Evolutionary conservation across 2,329 filamentous ascomycete genomes (phyloP), one percentile per base, ranked within the genome.

Genomic region (Ophiocordyceps polyrhachis-furcata): DNA sequence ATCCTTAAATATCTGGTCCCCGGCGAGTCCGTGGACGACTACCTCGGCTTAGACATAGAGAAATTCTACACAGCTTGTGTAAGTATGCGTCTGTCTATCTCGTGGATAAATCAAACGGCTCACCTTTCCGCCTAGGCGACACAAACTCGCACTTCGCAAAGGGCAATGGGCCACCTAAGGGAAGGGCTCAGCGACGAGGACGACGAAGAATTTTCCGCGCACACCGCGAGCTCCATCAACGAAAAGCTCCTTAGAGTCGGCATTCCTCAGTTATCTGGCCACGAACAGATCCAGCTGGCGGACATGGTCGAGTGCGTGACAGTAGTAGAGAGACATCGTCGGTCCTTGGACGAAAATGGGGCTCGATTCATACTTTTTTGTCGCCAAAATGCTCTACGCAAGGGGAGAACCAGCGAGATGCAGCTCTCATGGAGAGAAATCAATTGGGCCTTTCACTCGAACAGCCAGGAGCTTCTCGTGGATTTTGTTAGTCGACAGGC

Each of bases 341-440:
- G 85, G 6, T 93, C 87, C 3, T 82, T 95, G 64, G 88, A 95
- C 55, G 83, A 85, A 53, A 93, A 94, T 55, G 88, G 83, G 4
- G 81, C 83, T 9, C 78, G 86, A 40, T 95, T 88, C 60, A 76
- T 94, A 62, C 68, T 94, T 13, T 91, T 91, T 61, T 91, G 89
- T 63, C 74, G 85, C 19, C 83, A 93, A 54, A 79, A 89, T 57
- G 78, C 78, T 43, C 66, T 93, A 42, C 76, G 80, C 25, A 79
- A 77, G 58, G 70, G 72, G 42, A 74, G 79, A 47, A 72, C 73
- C 3, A 73, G 74, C 48, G 73, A 81, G 53, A 73, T 78, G 4
- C 69, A 74, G 21, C 73, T 93, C 53, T 80, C 72, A 0, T 84
- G 79, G 77, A 69, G 85, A 48, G 85, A 93, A 56, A 87, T 89